Evolutionary conservation across 1,284 basidiomycete species (phyloP).

Genomic region (Cutaneotrichosporon sp.): DNA sequence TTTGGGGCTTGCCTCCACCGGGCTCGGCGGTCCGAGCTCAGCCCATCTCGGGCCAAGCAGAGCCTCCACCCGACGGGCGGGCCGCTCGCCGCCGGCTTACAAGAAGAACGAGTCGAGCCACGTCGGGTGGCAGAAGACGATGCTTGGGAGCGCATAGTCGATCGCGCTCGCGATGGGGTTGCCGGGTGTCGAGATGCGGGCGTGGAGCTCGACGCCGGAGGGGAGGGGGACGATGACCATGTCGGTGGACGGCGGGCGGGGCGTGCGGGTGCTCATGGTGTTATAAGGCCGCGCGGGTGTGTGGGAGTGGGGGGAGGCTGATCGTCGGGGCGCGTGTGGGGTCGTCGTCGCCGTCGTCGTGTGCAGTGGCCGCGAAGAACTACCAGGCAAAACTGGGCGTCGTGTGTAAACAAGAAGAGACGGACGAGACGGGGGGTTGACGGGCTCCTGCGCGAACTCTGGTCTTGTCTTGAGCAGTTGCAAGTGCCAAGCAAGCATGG

Average conservation of each 20-base stretch:
- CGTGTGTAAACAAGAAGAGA: too few species aligned
- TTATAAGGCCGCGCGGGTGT: constrained; percentile 62
- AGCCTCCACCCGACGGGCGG: too few species aligned
- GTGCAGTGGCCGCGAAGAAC: too few species aligned
- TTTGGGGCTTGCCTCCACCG: background rate
- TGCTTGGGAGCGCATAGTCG: constrained; percentile 13
- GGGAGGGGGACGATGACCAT: constrained; percentile 5
- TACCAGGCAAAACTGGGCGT: too few species aligned
- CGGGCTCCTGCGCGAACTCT: too few species aligned
- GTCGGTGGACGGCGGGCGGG: constrained; percentile 38
- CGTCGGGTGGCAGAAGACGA: constrained; percentile 23
- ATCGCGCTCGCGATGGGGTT: background rate
- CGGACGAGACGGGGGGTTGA: too few species aligned
- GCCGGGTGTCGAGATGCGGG: constrained; percentile 12
- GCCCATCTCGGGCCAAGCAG: too few species aligned
- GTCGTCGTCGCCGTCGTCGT: too few species aligned
- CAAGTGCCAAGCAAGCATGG: too few species aligned
- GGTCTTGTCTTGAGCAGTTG: too few species aligned
- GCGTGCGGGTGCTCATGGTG: constrained; percentile 58
- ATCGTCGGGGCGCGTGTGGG: constrained; percentile 4
- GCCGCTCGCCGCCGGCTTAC: background rate
- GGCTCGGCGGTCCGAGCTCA: too few species aligned
- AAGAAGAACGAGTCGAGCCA: constrained; percentile 25
- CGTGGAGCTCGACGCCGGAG: constrained; percentile 13
- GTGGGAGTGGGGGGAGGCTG: constrained; percentile 1